Conservation (phyloP, 2,329 filamentous ascomycete species). For the Hypoxylon sp. region DNA sequence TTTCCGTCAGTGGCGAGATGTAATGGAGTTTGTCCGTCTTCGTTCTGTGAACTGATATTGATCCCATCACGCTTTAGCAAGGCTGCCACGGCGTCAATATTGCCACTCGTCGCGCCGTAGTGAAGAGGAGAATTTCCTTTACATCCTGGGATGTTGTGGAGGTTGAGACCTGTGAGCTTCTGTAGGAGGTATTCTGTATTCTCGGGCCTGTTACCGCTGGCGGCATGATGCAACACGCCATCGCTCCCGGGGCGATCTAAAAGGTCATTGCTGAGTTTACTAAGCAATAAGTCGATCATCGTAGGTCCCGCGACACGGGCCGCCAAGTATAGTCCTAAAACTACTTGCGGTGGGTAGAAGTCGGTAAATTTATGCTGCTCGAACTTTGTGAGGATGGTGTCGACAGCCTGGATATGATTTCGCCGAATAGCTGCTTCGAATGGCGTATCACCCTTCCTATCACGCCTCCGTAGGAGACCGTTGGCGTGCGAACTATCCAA, state of each 20-base stretch:
- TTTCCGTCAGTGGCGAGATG: slow-evolving; percentile 19
- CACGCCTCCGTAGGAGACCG: slow-evolving; percentile 15
- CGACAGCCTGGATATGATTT: slow-evolving; percentile 37
- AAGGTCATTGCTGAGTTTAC: slow-evolving; percentile 9
- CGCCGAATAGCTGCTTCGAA: slow-evolving; percentile 33
- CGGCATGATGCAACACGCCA: slow-evolving; percentile 34
- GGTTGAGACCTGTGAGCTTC: slow-evolving; percentile 22
- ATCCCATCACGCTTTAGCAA: slow-evolving; percentile 23
- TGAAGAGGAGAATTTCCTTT: slow-evolving; percentile 30
- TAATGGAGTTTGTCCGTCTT: slow-evolving; percentile 27
- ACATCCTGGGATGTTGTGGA: slow-evolving; percentile 21
- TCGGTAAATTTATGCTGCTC: slow-evolving; percentile 18
- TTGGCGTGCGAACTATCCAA: slow-evolving; percentile 29
- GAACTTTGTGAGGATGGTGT: slow-evolving; percentile 31
- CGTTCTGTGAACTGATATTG: slow-evolving; percentile 24
- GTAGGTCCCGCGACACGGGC: slow-evolving; percentile 18
- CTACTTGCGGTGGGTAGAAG: slow-evolving; percentile 26
- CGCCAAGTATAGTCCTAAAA: slow-evolving; percentile 29
- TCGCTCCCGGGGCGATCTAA: slow-evolving; percentile 6
- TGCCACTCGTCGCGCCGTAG: slow-evolving; percentile 35
- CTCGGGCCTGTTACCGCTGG: slow-evolving; percentile 28
- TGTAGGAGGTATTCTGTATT: slow-evolving; percentile 32
- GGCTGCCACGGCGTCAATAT: slow-evolving; percentile 23
- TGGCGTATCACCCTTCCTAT: slow-evolving; percentile 31
- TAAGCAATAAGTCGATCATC: slow-evolving; percentile 27